Evolutionary conservation across 768 basidiomycete species (phyloP).

Genomic region (Tricholoma matsutake): DNA sequence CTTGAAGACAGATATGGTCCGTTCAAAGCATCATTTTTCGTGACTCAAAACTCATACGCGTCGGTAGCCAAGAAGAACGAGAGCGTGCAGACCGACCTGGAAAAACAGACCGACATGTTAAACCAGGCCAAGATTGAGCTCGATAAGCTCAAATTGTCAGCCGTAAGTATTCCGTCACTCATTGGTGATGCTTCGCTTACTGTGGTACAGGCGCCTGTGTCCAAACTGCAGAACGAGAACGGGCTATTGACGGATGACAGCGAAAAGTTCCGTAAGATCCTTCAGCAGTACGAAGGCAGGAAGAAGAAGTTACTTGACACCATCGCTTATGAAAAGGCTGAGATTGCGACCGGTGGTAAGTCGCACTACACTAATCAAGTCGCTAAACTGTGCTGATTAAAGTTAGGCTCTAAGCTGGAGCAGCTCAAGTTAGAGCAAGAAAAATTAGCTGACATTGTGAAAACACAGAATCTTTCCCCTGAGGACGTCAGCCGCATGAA

Average conservation of each 20-base stretch:
- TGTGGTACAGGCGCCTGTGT: constrained; percentile 50
- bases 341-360: constrained; percentile 55
- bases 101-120: constrained; percentile 49
- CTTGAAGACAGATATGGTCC: constrained; percentile 78
- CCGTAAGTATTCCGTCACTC: constrained; percentile 34
- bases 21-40: constrained; percentile 12
- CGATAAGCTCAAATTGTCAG: constrained; percentile 57
- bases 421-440: constrained; percentile 62
- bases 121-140: constrained; percentile 48
- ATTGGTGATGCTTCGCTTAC: constrained; percentile 1
- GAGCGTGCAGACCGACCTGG: constrained; percentile 59
- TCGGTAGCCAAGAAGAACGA: constrained; percentile 66
- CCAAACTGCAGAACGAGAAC: constrained; percentile 60
- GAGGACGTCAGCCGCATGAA: constrained; percentile 93
- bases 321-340: constrained; percentile 65
- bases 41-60: constrained; percentile 6
- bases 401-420: constrained; percentile 56
- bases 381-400: constrained; percentile 7
- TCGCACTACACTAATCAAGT: constrained; percentile 1
- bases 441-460: constrained; percentile 63
- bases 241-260: constrained; percentile 67
- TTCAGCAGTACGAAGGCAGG: constrained; percentile 65
- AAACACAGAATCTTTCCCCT: constrained; percentile 83
- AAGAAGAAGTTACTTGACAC: constrained; percentile 66
- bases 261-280: constrained; percentile 74